Conservation (phyloP, 768 basidiomycete species). For the Asterophora lycoperdoides region DNA sequence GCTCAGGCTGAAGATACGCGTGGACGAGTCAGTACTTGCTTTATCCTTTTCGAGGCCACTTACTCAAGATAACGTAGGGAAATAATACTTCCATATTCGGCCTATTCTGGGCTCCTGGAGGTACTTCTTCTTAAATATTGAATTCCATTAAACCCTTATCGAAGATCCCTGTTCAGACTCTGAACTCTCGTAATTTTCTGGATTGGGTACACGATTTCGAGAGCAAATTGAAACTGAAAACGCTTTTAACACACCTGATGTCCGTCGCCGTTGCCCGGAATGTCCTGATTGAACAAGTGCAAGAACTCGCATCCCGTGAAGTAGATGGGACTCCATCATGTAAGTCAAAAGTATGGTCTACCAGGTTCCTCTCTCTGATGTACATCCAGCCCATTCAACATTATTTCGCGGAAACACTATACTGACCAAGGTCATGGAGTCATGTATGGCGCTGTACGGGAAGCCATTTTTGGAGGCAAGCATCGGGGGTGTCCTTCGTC, state of each 20-base stretch:
- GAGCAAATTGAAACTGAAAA: constrained; percentile 61
- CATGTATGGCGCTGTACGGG: constrained; percentile 82
- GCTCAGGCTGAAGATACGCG: constrained; percentile 63
- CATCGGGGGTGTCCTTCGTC: constrained; percentile 66
- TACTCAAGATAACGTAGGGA: constrained; percentile 44
- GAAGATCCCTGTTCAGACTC: constrained; percentile 33
- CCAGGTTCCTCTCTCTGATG: neutral
- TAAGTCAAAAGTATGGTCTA: constrained; percentile 29
- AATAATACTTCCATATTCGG: constrained; percentile 66
- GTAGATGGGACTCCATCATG: constrained; percentile 66
- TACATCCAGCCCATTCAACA: constrained; percentile 61
- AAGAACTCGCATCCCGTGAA: constrained; percentile 64
- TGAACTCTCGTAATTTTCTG: constrained; percentile 58
- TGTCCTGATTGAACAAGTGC: constrained; percentile 61
- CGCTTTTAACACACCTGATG: constrained; percentile 56
- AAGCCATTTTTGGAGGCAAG: constrained; percentile 75
- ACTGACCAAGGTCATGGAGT: constrained; percentile 72
- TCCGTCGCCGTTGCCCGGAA: constrained; percentile 67
- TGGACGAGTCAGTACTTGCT: constrained; percentile 60
- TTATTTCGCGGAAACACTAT: constrained; percentile 67
- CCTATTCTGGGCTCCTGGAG: constrained; percentile 57
- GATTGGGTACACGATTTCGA: constrained; percentile 76
- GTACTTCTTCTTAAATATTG: constrained; percentile 32
- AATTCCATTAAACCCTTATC: neutral
- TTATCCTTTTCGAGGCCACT: neutral